Conservation (phyloP, 2,329 filamentous ascomycete genomes). For the Ophiosphaerella narmari region DNA sequence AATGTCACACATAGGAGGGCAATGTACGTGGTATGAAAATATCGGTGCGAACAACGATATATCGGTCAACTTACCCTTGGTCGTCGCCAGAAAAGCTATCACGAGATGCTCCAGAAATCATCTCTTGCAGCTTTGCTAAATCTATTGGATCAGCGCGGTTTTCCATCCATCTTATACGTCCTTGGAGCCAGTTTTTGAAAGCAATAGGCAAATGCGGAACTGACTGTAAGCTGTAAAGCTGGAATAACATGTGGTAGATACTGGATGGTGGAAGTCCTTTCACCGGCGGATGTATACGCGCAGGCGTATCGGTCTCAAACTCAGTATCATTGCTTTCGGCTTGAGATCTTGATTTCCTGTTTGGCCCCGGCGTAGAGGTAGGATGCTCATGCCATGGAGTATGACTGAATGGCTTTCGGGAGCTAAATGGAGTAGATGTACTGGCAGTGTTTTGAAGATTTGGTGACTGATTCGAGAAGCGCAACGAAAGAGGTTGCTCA, state of each 20-base stretch:
- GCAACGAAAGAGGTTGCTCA: not conserved
- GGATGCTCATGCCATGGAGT: not conserved
- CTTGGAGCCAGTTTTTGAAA: slow-evolving; percentile 21
- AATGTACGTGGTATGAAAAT: not conserved
- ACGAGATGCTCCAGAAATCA: slow-evolving; percentile 11
- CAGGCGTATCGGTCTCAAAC: not conserved
- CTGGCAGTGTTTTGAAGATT: not conserved
- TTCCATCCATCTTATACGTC: slow-evolving; percentile 23
- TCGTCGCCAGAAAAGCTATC: slow-evolving; percentile 11
- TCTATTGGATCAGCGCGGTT: slow-evolving; percentile 12
- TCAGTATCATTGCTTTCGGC: not conserved
- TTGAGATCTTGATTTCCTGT: not conserved
- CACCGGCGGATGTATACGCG: not conserved
- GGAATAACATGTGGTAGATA: slow-evolving; percentile 26
- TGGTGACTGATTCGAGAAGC: not conserved
- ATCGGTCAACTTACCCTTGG: slow-evolving; percentile 1
- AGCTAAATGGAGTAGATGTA: not conserved
- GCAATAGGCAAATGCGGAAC: slow-evolving; percentile 12
- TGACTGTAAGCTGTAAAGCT: slow-evolving; percentile 18
- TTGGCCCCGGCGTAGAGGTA: not conserved
- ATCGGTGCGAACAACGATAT: not conserved
- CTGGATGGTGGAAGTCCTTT: slow-evolving; percentile 5
- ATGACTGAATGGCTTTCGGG: not conserved
- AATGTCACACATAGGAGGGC: not conserved
- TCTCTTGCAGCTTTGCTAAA: slow-evolving; percentile 13